Percentiles rank a stretch among this genome's conserved stretches.
Conservation (phyloP, 2,329 filamentous ascomycete species). For the Aphanoascus verrucosus region DNA sequence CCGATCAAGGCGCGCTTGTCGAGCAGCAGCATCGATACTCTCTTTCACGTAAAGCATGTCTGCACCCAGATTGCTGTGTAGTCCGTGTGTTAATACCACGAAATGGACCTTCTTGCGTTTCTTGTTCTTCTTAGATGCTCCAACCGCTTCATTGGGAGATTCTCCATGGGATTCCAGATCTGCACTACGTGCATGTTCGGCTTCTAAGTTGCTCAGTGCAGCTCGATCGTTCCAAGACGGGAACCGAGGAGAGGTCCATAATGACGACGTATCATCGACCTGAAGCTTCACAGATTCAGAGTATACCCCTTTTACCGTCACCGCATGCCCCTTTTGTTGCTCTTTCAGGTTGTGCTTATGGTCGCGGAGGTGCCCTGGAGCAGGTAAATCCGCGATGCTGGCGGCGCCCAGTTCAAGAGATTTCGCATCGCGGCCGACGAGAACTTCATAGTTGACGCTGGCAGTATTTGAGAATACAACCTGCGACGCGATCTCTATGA, state of each 20-base stretch:
- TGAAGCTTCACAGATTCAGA: slow-evolving; percentile 67
- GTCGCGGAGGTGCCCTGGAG: slow-evolving; percentile 63
- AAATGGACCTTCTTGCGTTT: slow-evolving; percentile 73
- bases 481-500: slow-evolving; percentile 84
- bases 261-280: slow-evolving; percentile 74
- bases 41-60: slow-evolving; percentile 98
- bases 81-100: slow-evolving; percentile 82
- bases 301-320: slow-evolving; percentile 62
- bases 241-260: slow-evolving; percentile 88
- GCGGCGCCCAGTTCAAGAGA: slow-evolving; percentile 59
- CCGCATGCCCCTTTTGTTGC: slow-evolving; percentile 20
- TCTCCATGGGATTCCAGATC: neutral
- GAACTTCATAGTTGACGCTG: slow-evolving; percentile 74
- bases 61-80: slow-evolving; percentile 89
- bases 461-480: slow-evolving; percentile 88
- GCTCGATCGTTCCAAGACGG: slow-evolving; percentile 47
- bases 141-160: neutral
- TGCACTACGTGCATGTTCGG: slow-evolving; percentile 16
- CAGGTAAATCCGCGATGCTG: slow-evolving; percentile 43
- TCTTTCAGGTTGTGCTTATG: slow-evolving; percentile 54
- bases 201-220: slow-evolving; percentile 33
- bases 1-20: slow-evolving; percentile 60
- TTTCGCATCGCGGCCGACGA: slow-evolving; percentile 76
- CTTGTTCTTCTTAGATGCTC: slow-evolving; percentile 15
- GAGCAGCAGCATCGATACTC: slow-evolving; percentile 78